A percentile compares a stretch with the other conserved stretches of the same genome.
Evolutionary conservation across 305 asterid species (phyloP).

Genomic region (Fraxinus ornus): DNA sequence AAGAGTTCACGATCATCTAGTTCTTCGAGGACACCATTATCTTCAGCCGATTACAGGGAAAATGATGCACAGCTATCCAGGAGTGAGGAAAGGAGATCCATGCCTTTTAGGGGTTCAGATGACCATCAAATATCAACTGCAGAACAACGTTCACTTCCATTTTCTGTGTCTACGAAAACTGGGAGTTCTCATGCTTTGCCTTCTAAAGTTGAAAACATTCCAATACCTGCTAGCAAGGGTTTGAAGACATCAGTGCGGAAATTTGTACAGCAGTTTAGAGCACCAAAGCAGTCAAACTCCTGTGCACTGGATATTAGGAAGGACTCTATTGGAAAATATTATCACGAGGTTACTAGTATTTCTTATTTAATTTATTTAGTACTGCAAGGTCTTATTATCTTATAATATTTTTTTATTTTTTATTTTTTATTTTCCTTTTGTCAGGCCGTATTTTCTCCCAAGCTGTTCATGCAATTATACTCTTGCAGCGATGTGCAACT

Average conservation of each 20-base stretch:
- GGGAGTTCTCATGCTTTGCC: conserved; percentile 26
- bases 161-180: conserved; percentile 16
- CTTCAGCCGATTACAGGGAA: conserved; percentile 28
- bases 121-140: conserved; percentile 31
- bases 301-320: conserved; percentile 28
- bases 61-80: conserved; percentile 19
- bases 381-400: conserved; percentile 1
- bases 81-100: conserved; percentile 32
- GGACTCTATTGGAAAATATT: conserved; percentile 32
- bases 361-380: not conserved
- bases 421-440: conserved; percentile 15
- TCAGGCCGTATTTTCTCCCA: conserved; percentile 42
- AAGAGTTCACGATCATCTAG: conserved; percentile 29
- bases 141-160: conserved; percentile 27
- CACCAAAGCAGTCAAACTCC: conserved; percentile 44
- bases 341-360: conserved; percentile 36
- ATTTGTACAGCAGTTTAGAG: conserved; percentile 49
- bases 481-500: conserved; percentile 35
- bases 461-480: conserved; percentile 53
- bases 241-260: conserved; percentile 50
- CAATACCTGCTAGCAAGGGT: conserved; percentile 34
- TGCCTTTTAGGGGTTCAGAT: conserved; percentile 31
- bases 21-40: conserved; percentile 25
- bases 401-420: not conserved
- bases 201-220: conserved; percentile 39